Base-by-base conservation (phyloP, 352 stramenopile genomes). In the Ochromonadaceae sp. region DNA sequence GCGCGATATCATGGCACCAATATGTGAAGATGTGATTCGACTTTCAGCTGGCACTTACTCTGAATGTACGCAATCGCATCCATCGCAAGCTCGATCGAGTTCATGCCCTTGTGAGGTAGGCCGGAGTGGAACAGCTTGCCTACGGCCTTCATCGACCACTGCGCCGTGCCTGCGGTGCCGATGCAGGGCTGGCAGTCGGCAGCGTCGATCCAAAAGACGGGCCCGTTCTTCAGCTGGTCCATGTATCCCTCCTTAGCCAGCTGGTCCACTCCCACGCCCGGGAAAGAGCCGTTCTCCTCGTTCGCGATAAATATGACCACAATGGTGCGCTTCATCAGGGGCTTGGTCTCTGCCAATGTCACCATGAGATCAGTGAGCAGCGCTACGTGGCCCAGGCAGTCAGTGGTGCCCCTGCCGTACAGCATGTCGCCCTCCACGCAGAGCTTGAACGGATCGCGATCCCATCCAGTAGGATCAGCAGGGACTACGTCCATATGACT, bases 61-160 rank as follows among this genome's bases (percentile, higher is more conserved):
- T 93, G 85, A 56, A 92, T 84, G 66, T 85, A 79, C 17, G 67
- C 71, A 47, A 90, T 60, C 2, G 81, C 84, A 48, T 93, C 85
- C 73, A 87, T 85, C 20, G 73, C 81, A 41, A 93, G 72, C 68
- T 93, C 85, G 26, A 93, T 69, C 20, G 81, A 77, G 66, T 93
- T 93, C 65, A 93, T 91, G 42, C 80, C 83, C 43, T 67, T 65
- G 66, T 92, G 84, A 0, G 85, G 83, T 46, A 93, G 67, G 17
- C 85, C 85, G 26, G 80, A 90, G 69, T 94, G 86, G 71, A 93
- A 93, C 30, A 93, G 73, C 70, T 91, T 91, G 56, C 86, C 86
- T 20, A 77, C 86, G 0, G 83, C 82, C 67, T 92, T 92, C 12
- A 94, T 63, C 38, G 76, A 82, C 86, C 86, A 94, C 36, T 84